Percentiles rank a stretch among this genome's conserved stretches.
Conservation (phyloP, 257 asterid genomes). For the Solanum microdontum region DNA sequence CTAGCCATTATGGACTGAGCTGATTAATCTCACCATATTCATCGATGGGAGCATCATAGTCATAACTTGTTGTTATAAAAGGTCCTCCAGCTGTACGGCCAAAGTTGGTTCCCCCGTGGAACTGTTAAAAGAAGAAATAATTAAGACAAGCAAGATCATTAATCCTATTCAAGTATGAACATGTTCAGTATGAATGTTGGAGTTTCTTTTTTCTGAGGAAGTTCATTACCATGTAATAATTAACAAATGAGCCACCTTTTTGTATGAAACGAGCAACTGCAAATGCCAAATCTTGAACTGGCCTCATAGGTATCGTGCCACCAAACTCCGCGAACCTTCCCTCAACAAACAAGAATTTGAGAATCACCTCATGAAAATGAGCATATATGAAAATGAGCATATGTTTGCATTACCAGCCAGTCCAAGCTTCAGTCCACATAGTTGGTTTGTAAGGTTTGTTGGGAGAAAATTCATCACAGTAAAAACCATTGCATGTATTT, state of each 20-base stretch:
- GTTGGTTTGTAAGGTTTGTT: conserved; percentile 59
- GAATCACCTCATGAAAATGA: not conserved
- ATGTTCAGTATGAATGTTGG: not conserved
- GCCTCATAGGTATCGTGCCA: conserved; percentile 41
- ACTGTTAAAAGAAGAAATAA: conserved; percentile 20
- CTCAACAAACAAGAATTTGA: not conserved
- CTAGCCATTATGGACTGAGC: not conserved
- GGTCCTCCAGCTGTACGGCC: conserved; percentile 78
- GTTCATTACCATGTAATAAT: conserved; percentile 56
- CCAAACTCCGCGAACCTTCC: conserved; percentile 60
- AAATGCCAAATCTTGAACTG: conserved; percentile 65
- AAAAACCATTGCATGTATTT: conserved; percentile 62
- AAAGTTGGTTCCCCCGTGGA: conserved; percentile 70
- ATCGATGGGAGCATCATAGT: conserved; percentile 71
- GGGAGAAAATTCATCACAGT: conserved; percentile 51
- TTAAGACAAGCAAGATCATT: not conserved
- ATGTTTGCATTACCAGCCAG: conserved; percentile 33
- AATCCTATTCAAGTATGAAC: not conserved
- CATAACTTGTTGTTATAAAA: conserved; percentile 57
- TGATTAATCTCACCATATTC: conserved; percentile 41
- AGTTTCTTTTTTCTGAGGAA: not conserved
- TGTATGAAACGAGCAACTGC: conserved; percentile 60
- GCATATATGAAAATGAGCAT: not conserved
- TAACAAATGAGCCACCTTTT: conserved; percentile 52
- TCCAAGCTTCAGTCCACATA: conserved; percentile 80